Evolutionary conservation across 148 eudicot species (phyloP), one percentile per base, ranked within the genome.

Genomic region (Cornus suecica): DNA sequence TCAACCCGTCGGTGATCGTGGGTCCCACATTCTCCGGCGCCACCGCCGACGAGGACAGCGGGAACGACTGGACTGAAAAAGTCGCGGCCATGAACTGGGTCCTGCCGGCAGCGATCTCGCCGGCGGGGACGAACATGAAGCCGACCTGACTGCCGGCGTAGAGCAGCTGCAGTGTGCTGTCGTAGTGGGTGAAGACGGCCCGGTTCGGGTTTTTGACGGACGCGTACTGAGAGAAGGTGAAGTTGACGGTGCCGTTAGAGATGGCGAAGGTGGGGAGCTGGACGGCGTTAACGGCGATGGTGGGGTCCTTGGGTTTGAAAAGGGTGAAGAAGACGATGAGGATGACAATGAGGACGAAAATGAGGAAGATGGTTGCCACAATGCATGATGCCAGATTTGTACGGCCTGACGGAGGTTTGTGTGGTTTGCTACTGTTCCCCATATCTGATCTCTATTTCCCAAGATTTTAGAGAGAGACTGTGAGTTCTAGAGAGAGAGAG

Each of bases 221-320:
- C 82, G 81, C 92, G 88, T 88, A 94, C 60, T 85, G 91, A 71
- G 93, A 88, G 90, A 91, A 91, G 51, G 94, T 91, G 97, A 94
- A 89, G 83, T 78, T 86, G 70, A 87, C 90, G 79, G 94, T 69
- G 89, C 80, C 81, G 82, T 84, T 76, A 65, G 88, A 32, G 87
- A 84, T 56, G 34, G 94, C 84, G 86, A 88, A 94, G 13, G 94
- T 34, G 2, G 98, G 98, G 82, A 94, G 85, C 26, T 83, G 83
- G 80, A 94, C 74, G 80, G 94, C 78, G 81, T 87, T 88, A 41
- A 94, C 83, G 77, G 88, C 27, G 85, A 94, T 72, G 22, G 68
- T 69, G 5, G 97, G 97, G 76, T 84, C 71, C 41, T 84, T 87
- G 62, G 98, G 90, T 56, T 90, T 94, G 88, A 94, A 82, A 23